Evolutionary conservation across 805 yeast genomes (phyloP).

Genomic region (Metschnikowia drakensbergensis): DNA sequence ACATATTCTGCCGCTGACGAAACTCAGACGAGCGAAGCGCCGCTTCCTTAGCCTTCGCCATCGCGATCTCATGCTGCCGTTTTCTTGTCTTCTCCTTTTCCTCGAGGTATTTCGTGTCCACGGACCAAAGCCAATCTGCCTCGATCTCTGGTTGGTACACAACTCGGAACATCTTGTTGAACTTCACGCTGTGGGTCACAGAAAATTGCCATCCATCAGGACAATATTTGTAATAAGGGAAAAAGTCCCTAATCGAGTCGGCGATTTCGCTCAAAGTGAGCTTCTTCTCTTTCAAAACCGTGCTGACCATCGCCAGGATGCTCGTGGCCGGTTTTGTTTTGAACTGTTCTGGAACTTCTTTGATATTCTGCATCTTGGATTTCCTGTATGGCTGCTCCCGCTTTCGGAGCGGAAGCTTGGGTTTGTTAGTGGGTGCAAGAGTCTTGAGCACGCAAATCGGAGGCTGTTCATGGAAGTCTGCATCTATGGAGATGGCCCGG

Average conservation of each 20-base stretch:
- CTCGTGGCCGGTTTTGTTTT: conserved; percentile 81
- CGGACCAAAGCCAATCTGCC: conserved; percentile 95
- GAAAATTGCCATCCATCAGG: conserved; percentile 98
- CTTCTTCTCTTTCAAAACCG: conserved; percentile 72
- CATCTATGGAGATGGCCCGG: conserved; percentile 28
- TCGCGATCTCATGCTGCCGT: conserved; percentile 57
- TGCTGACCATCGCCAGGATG: conserved; percentile 75
- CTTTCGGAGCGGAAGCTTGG: conserved; percentile 31
- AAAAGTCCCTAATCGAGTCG: conserved; percentile 78
- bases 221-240: conserved; percentile 89
- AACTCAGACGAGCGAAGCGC: conserved; percentile 51
- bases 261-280: conserved; percentile 58
- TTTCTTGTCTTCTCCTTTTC: conserved; percentile 73
- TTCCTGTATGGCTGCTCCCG: conserved; percentile 36
- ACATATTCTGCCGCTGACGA: conserved; percentile 39
- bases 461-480: conserved; percentile 14
- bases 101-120: conserved; percentile 78
- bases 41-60: conserved; percentile 55
- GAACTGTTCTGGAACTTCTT: conserved; percentile 86
- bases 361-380: conserved; percentile 62
- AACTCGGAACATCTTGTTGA: conserved; percentile 80
- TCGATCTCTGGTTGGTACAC: conserved; percentile 56
- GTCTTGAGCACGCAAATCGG: conserved; percentile 34
- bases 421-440: conserved; percentile 26
- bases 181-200: conserved; percentile 82